Evolutionary conservation across 495 filamentous ascomycete genomes (phyloP).

Genomic region (Aspergillus hancockii): DNA sequence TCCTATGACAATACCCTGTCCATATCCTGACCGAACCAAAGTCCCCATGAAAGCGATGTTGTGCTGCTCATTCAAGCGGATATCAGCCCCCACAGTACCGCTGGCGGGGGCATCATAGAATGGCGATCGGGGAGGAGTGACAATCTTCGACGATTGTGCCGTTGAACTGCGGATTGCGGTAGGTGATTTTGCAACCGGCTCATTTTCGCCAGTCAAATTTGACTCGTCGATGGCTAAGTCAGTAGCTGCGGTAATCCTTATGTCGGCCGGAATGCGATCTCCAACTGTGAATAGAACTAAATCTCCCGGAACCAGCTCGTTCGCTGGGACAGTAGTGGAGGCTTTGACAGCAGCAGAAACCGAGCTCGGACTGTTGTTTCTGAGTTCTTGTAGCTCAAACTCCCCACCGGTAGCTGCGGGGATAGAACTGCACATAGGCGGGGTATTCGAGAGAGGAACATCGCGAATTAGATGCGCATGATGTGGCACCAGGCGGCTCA

Average conservation of each 20-base stretch:
- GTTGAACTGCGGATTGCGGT: constrained; percentile 52
- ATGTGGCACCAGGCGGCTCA: constrained; percentile 91
- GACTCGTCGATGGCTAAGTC: constrained; percentile 95
- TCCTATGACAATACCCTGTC: constrained; percentile 91
- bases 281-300: constrained; percentile 91
- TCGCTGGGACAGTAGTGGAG: constrained; percentile 80
- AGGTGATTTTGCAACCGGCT: constrained; percentile 77
- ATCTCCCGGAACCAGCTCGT: constrained; percentile 87
- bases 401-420: constrained; percentile 46
- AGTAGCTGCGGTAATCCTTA: constrained; percentile 85
- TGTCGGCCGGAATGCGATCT: constrained; percentile 94
- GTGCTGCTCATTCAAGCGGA: constrained; percentile 63
- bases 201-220: constrained; percentile 95
- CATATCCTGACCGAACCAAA: constrained; percentile 92
- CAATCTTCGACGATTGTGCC: constrained; percentile 26
- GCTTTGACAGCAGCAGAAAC: constrained; percentile 63
- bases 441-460: constrained; percentile 24
- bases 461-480: constrained; percentile 87
- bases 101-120: constrained; percentile 61
- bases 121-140: constrained; percentile 52
- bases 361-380: constrained; percentile 39
- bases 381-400: constrained; percentile 34
- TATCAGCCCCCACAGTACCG: constrained; percentile 64
- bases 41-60: constrained; percentile 99
- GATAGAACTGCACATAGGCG: constrained; percentile 25